Evolutionary conservation across 2,329 filamentous ascomycete species (phyloP).

Genomic region (Curvularia eragrostidis): DNA sequence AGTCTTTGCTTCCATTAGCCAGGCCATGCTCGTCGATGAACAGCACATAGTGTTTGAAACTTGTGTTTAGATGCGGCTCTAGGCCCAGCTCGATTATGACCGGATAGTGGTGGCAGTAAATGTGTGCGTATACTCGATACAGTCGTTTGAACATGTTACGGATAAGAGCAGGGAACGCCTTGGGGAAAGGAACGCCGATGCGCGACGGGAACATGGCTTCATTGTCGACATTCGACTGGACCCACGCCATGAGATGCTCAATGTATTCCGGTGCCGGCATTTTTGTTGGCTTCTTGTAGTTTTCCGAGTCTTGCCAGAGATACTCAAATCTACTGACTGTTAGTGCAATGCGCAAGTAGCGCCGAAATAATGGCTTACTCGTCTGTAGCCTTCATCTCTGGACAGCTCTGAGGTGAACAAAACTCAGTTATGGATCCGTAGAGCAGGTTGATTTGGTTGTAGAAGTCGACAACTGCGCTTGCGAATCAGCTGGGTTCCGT

Average conservation of each 20-base stretch:
- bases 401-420: constrained; percentile 95
- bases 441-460: constrained; percentile 99
- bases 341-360: not conserved
- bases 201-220: constrained; percentile 93
- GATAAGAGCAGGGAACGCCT: constrained; percentile 89
- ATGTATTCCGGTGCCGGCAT: constrained; percentile 98
- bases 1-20: constrained; percentile 87
- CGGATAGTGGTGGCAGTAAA: constrained; percentile 98
- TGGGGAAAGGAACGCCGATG: constrained; percentile 92
- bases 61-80: constrained; percentile 97
- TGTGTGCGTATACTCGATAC: constrained; percentile 96
- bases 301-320: constrained; percentile 95
- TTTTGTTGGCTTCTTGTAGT: constrained; percentile 95
- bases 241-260: constrained; percentile 96
- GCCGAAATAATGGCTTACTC: constrained; percentile 63
- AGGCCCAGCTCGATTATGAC: constrained; percentile 93
- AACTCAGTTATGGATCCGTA: constrained; percentile 99
- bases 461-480: constrained; percentile 93
- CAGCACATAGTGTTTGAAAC: constrained; percentile 99
- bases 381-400: constrained; percentile 99
- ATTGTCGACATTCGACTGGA: constrained; percentile 94
- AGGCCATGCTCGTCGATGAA: constrained; percentile 97
- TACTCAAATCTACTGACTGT: constrained; percentile 79
- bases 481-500: constrained; percentile 17
- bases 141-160: constrained; percentile 99